Evolutionary conservation across 148 eudicot species (phyloP).

Genomic region (Pouteria glomerata): DNA sequence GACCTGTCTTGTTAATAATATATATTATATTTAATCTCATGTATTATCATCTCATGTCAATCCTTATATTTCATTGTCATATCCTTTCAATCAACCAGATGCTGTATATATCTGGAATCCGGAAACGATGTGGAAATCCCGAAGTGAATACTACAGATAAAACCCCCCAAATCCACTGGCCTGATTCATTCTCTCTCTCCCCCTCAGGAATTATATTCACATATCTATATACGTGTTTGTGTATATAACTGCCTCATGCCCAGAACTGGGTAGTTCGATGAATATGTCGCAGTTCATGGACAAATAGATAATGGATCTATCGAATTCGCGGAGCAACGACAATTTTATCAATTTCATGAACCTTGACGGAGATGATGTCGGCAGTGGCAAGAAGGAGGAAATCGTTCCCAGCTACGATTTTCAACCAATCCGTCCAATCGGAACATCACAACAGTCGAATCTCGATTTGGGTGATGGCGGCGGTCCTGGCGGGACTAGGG

Average conservation of each 20-base stretch:
- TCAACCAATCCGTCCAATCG: slow-evolving; percentile 60
- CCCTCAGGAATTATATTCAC: not conserved
- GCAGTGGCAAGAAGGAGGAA: slow-evolving; percentile 43
- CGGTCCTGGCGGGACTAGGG: slow-evolving; percentile 39
- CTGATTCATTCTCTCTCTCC: not conserved
- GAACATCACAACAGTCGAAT: slow-evolving; percentile 19
- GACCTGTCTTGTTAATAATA: too few relatives aligned
- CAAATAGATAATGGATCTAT: slow-evolving; percentile 95
- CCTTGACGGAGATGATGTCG: slow-evolving; percentile 37
- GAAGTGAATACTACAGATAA: too few relatives aligned
- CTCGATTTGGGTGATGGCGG: slow-evolving; percentile 16
- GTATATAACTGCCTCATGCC: not conserved
- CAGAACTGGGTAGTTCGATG: slow-evolving; percentile 34
- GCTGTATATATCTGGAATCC: too few relatives aligned
- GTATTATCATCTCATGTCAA: too few relatives aligned
- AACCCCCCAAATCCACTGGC: too few relatives aligned
- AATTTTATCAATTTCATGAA: slow-evolving; percentile 74
- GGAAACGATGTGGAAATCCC: too few relatives aligned
- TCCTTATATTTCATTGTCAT: too few relatives aligned
- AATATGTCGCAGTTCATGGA: slow-evolving; percentile 85
- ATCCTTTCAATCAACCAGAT: too few relatives aligned
- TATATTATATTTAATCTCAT: too few relatives aligned
- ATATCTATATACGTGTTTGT: not conserved
- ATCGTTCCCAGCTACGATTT: slow-evolving; percentile 79
- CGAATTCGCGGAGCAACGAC: slow-evolving; percentile 46